Evolutionary conservation across 106 monocot genomes (phyloP).

Genomic region (Allium cepa): DNA sequence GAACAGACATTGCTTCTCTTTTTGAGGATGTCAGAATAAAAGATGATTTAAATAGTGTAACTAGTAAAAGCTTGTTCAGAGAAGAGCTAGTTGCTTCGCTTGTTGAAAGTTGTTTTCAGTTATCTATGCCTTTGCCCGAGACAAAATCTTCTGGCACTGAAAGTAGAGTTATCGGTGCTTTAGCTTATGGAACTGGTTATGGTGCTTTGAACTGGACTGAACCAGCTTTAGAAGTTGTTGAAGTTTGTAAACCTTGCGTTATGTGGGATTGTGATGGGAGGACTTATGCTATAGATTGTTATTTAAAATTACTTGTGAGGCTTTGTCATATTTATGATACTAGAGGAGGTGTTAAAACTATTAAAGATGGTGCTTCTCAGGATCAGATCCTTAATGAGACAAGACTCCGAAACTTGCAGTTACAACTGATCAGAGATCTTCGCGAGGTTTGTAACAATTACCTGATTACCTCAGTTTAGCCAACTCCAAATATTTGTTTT

Average conservation of each 20-base stretch:
- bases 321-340: conserved; percentile 99
- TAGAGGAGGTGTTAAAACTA: conserved; percentile 91
- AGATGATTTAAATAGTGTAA: conserved; percentile 83
- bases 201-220: conserved; percentile 98
- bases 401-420: conserved; percentile 75
- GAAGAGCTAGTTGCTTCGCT: conserved; percentile 94
- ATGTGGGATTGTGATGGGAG: conserved; percentile 97
- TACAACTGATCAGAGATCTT: conserved; percentile 91
- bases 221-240: conserved; percentile 88
- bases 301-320: conserved; percentile 94
- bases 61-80: conserved; percentile 93
- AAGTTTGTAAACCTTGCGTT: conserved; percentile 94
- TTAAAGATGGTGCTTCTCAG: conserved; percentile 90
- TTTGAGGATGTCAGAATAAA: conserved; percentile 90
- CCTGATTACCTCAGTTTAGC: not conserved
- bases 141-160: conserved; percentile 91
- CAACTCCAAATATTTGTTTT: not conserved
- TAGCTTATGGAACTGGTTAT: conserved; percentile 98
- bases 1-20: conserved; percentile 95
- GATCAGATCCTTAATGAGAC: conserved; percentile 99
- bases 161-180: conserved; percentile 96
- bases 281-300: conserved; percentile 97
- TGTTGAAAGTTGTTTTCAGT: conserved; percentile 98
- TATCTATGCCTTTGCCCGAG: conserved; percentile 92
- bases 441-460: conserved; percentile 56